A percentile compares a stretch with the other conserved stretches of the same genome.
phyloP scores from a whole-genome alignment of 805 yeast species.

The Hyphopichia homilentoma region DNA sequence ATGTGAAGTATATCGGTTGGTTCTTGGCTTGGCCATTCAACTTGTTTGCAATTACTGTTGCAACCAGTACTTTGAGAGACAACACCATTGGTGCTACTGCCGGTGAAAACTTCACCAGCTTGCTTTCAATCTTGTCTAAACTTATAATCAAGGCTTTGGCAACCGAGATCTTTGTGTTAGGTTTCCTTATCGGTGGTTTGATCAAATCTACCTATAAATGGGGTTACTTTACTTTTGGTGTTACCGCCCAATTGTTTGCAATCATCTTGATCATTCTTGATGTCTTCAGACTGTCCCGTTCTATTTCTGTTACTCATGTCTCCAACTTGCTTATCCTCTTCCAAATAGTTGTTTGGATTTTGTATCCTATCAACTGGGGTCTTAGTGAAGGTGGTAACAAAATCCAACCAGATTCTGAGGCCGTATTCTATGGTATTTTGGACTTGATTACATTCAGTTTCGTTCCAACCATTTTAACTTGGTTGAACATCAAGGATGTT shows the following conservation, averaged over 20 bases:
- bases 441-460: constrained; percentile 45
- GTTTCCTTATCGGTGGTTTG: constrained; percentile 54
- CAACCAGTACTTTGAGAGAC: constrained; percentile 26
- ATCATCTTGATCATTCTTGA: constrained; percentile 24
- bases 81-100: constrained; percentile 27
- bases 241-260: constrained; percentile 39
- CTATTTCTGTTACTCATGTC: constrained; percentile 6
- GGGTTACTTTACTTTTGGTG: constrained; percentile 64
- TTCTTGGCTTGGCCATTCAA: constrained; percentile 50
- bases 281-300: constrained; percentile 5
- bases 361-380: constrained; percentile 51
- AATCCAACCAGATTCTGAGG: constrained; percentile 55
- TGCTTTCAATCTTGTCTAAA: constrained; percentile 30
- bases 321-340: constrained; percentile 19
- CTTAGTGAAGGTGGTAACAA: constrained; percentile 61
- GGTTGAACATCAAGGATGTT: constrained; percentile 17
- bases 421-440: constrained; percentile 56
- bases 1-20: constrained; percentile 55
- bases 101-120: constrained; percentile 20
- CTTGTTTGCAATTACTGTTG: constrained; percentile 29
- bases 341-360: constrained; percentile 42
- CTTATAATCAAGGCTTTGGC: constrained; percentile 41
- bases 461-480: constrained; percentile 37
- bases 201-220: constrained; percentile 57
- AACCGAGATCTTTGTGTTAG: constrained; percentile 48